Conservation (phyloP, 78 protist species). For the Dictyostelium intermedium region DNA sequence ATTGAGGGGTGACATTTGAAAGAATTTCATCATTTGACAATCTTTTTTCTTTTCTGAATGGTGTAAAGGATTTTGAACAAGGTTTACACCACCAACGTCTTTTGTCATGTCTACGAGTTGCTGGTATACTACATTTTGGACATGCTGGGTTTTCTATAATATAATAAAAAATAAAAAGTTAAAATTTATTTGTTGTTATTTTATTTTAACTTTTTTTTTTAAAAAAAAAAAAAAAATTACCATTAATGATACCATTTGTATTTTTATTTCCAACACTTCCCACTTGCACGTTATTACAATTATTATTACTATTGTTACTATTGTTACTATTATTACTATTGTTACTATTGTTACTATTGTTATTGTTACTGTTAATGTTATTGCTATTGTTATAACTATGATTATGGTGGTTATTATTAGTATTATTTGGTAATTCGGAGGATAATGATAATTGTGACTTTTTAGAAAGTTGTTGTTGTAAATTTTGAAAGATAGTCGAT, state of each 20-base stretch:
- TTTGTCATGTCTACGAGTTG: slow-evolving; percentile 76
- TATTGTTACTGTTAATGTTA: background rate
- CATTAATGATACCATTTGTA: background rate
- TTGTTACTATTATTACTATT: background rate
- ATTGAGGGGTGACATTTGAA: slow-evolving; percentile 55
- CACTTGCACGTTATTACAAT: background rate
- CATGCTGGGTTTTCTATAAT: slow-evolving; percentile 42
- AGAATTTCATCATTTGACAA: background rate
- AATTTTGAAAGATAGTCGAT: background rate
- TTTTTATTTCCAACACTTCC: background rate
- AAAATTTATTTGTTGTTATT: background rate
- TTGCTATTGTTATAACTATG: background rate
- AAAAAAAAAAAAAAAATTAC: background rate
- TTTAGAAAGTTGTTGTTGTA: background rate
- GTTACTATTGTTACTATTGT: background rate
- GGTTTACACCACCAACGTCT: slow-evolving; percentile 81
- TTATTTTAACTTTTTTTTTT: too few relatives aligned
- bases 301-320: background rate
- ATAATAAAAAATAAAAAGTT: background rate
- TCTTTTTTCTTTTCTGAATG: slow-evolving; percentile 65
- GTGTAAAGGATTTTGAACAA: slow-evolving; percentile 75
- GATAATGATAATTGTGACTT: background rate
- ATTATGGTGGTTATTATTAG: background rate
- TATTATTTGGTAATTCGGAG: background rate
- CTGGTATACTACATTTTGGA: slow-evolving; percentile 54